Percentiles rank a stretch among this genome's conserved stretches.
Conservation (phyloP, 768 basidiomycete species). For the Lactarius sp. region DNA sequence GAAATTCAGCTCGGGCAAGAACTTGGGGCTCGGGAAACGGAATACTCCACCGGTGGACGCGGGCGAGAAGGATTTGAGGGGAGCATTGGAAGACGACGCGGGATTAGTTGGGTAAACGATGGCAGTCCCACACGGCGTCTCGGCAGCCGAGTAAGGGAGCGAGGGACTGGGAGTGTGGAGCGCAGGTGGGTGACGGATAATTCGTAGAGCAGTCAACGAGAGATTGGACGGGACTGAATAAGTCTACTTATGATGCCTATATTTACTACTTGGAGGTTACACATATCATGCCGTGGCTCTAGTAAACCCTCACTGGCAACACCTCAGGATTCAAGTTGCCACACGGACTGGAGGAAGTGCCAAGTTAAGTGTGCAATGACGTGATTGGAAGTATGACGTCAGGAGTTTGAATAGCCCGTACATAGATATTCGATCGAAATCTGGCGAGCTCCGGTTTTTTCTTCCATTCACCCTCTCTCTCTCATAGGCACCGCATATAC, state of each 20-base stretch:
- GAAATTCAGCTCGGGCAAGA: constrained; percentile 21
- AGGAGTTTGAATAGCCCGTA: background rate
- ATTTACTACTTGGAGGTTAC: background rate
- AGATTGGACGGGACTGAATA: background rate
- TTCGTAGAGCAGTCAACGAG: background rate
- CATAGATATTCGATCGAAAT: constrained; percentile 14
- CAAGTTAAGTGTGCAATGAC: constrained; percentile 1
- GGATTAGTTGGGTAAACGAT: constrained; percentile 7
- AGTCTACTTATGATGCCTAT: background rate
- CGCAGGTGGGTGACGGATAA: constrained; percentile 1
- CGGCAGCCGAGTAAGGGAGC: constrained; percentile 4
- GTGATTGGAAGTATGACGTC: constrained; percentile 23
- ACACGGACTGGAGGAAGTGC: no score
- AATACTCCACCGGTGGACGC: constrained; percentile 4
- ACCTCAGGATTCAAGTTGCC: no score
- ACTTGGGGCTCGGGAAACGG: constrained; percentile 4
- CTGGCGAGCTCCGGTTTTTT: background rate
- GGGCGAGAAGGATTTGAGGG: background rate
- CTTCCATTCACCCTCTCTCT: constrained; percentile 1
- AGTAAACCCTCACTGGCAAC: no score
- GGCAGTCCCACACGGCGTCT: constrained; percentile 6
- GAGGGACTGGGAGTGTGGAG: constrained; percentile 20
- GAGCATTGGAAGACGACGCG: constrained; percentile 17
- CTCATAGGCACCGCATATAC: background rate
- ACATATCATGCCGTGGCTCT: background rate